phyloP scores from a whole-genome alignment of 2,329 filamentous ascomycete species.

The Xylariaceae sp. region DNA sequence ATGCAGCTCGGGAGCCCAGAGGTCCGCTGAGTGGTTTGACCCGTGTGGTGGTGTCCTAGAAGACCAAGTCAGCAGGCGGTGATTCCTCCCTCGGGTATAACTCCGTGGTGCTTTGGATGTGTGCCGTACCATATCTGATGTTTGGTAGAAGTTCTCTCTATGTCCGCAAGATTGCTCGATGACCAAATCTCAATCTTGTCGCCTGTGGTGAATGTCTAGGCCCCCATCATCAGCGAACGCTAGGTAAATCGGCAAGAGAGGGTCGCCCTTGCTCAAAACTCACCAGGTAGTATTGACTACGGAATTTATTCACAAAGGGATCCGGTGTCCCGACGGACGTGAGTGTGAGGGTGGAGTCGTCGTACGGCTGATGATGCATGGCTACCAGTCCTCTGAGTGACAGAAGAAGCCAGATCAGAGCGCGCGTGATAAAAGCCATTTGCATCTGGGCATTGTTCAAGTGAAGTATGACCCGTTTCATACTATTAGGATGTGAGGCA shows the following conservation, averaged over 20 bases:
- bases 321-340: slow-evolving; percentile 42
- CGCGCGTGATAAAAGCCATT: slow-evolving; percentile 30
- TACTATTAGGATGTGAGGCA: slow-evolving; percentile 11
- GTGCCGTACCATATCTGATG: slow-evolving; percentile 42
- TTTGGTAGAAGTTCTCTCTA: slow-evolving; percentile 34
- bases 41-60: slow-evolving; percentile 41
- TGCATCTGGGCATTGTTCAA: slow-evolving; percentile 22
- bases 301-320: slow-evolving; percentile 38
- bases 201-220: slow-evolving; percentile 43
- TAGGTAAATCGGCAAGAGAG: too few species aligned
- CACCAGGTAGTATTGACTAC: slow-evolving; percentile 40
- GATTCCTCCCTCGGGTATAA: neutral
- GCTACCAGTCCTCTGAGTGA: slow-evolving; percentile 18
- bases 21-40: slow-evolving; percentile 41
- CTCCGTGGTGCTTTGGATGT: too few species aligned
- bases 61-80: neutral
- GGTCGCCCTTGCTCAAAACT: too few species aligned
- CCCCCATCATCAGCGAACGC: slow-evolving; percentile 12
- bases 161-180: slow-evolving; percentile 38
- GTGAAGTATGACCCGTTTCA: slow-evolving; percentile 2
- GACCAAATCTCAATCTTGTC: slow-evolving; percentile 44
- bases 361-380: slow-evolving; percentile 33
- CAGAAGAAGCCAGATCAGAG: slow-evolving; percentile 33
- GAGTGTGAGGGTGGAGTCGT: slow-evolving; percentile 41
- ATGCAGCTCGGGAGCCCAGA: slow-evolving; percentile 45